Conservation (phyloP, 305 asterid species). For the Ruellia speciosa region DNA sequence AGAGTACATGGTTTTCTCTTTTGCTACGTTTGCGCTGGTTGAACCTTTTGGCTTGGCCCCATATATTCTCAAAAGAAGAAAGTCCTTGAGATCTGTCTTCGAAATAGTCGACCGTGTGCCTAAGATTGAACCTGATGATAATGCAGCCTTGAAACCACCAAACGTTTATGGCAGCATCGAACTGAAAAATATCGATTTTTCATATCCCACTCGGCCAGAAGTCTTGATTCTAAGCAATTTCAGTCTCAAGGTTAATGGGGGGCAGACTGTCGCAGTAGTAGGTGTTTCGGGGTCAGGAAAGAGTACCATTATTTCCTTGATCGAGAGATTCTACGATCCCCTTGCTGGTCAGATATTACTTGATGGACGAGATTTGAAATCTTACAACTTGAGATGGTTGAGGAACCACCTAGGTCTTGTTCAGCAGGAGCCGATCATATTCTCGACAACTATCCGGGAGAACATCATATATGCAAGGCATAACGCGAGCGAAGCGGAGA, state of each 20-base stretch:
- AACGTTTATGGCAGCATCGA: conserved; percentile 98
- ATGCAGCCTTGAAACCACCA: conserved; percentile 81
- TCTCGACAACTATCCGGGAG: conserved; percentile 87
- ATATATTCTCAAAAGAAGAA: conserved; percentile 84
- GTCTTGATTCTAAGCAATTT: conserved; percentile 88
- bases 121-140: conserved; percentile 94
- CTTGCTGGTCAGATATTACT: conserved; percentile 84
- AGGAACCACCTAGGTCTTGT: conserved; percentile 96
- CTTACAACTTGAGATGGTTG: conserved; percentile 92
- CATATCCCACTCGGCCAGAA: conserved; percentile 90
- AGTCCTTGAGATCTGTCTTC: conserved; percentile 79
- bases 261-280: conserved; percentile 92
- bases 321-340: conserved; percentile 89
- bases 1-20: conserved; percentile 97
- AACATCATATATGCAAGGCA: conserved; percentile 95
- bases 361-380: conserved; percentile 84
- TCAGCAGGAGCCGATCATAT: conserved; percentile 95
- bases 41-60: conserved; percentile 99
- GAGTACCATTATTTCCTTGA: conserved; percentile 88
- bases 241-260: conserved; percentile 91
- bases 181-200: conserved; percentile 83
- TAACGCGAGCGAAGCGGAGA: conserved; percentile 98
- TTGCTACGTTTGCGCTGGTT: conserved; percentile 93
- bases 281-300: conserved; percentile 99
- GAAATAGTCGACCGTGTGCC: conserved; percentile 94